Percentiles rank a stretch among this genome's conserved stretches.
These are phyloP conservation scores for Boletus edulis DNA, from an alignment of 768 basidiomycete species.

Conservation along the genomic window DNA sequence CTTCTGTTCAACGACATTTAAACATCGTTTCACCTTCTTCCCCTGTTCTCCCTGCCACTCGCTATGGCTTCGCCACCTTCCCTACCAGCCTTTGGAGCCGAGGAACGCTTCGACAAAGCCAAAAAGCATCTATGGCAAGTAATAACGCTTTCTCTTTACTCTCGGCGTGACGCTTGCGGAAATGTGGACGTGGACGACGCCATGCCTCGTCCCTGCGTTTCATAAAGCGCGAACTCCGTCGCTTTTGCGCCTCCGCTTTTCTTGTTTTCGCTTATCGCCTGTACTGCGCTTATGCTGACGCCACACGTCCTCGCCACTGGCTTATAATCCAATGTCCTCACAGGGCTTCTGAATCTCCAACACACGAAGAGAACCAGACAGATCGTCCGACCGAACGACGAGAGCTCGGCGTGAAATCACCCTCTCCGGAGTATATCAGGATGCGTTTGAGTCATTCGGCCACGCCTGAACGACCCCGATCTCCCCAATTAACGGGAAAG, in stretches of 20 bases:
- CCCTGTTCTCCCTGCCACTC: slow-evolving; percentile 17
- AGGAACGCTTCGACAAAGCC: slow-evolving; percentile 36
- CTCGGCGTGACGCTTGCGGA: slow-evolving; percentile 1
- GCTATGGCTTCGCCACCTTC: slow-evolving; percentile 27
- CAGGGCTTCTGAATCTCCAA: slow-evolving; percentile 33
- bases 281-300: slow-evolving; percentile 27
- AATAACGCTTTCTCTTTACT: slow-evolving; percentile 2
- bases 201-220: slow-evolving; percentile 11
- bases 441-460: slow-evolving; percentile 19
- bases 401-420: slow-evolving; percentile 15
- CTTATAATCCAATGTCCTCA: slow-evolving; percentile 18
- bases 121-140: slow-evolving; percentile 37
- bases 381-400: slow-evolving; percentile 12
- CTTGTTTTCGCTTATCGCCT: slow-evolving; percentile 23
- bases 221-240: slow-evolving; percentile 14
- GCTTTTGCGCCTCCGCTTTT: slow-evolving; percentile 8
- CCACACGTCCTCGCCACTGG: slow-evolving; percentile 26
- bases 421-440: slow-evolving; percentile 22
- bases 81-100: slow-evolving; percentile 15
- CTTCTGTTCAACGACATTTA: slow-evolving; percentile 20
- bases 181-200: slow-evolving; percentile 16
- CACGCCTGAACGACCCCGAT: slow-evolving; percentile 16
- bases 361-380: slow-evolving; percentile 18
- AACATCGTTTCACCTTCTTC: slow-evolving; percentile 23
- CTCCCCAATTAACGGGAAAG: slow-evolving; percentile 18